Conservation (phyloP, 1,284 basidiomycete genomes). For the Ustilago crameri region DNA sequence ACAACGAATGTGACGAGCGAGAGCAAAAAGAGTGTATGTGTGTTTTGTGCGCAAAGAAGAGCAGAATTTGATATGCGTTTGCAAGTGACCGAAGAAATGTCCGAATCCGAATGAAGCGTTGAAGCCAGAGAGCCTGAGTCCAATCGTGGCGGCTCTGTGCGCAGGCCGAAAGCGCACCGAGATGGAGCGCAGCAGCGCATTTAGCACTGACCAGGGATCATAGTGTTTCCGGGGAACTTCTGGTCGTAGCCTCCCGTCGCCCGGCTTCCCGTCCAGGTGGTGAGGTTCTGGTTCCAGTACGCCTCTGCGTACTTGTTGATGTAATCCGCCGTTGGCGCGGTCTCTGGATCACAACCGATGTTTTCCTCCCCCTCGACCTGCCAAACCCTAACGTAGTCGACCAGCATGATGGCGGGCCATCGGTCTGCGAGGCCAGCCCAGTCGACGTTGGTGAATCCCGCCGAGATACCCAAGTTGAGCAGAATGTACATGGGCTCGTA, state of each 20-base stretch:
- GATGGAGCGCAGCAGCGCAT: too few species aligned
- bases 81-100: too few species aligned
- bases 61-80: too few species aligned
- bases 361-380: constrained; percentile 59
- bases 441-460: constrained; percentile 48
- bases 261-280: constrained; percentile 52
- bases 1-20: too few species aligned
- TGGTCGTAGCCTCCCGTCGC: constrained; percentile 49
- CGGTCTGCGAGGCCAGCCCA: constrained; percentile 9
- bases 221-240: constrained; percentile 45
- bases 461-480: constrained; percentile 58
- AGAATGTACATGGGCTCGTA: constrained; percentile 69
- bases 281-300: constrained; percentile 63
- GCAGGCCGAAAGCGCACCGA: too few species aligned
- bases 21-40: too few species aligned
- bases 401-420: constrained; percentile 42
- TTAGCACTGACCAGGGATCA: constrained; percentile 47
- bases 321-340: constrained; percentile 60
- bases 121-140: too few species aligned
- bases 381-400: constrained; percentile 59
- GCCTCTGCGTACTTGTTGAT: constrained; percentile 62
- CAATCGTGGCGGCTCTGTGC: too few species aligned
- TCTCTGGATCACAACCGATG: constrained; percentile 69
- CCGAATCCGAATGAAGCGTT: too few species aligned
- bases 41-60: too few species aligned